Evolutionary conservation across 331 rosid genomes (phyloP).

Genomic region (Acacia pycnantha): DNA sequence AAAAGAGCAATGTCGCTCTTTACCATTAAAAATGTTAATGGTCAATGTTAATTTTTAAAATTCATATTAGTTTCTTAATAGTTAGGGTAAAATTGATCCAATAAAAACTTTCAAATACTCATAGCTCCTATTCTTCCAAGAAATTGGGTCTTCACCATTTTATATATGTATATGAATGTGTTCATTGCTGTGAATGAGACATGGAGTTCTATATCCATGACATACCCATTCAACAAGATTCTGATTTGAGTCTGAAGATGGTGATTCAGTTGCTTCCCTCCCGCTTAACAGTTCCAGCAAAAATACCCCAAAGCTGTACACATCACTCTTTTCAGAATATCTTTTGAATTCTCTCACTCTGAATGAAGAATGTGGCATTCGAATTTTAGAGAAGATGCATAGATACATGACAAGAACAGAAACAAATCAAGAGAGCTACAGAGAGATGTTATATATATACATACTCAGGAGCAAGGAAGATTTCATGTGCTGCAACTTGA

Average conservation of each 20-base stretch:
- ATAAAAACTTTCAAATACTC: too few relatives aligned
- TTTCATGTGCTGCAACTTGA: slow-evolving; percentile 66
- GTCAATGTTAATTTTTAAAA: too few relatives aligned
- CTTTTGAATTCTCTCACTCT: slow-evolving; percentile 85
- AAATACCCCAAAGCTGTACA: slow-evolving; percentile 84
- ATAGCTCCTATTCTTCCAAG: too few relatives aligned
- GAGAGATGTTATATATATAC: background rate
- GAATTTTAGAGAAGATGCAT: slow-evolving; percentile 4
- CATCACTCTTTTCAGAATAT: slow-evolving; percentile 90
- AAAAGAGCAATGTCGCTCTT: too few relatives aligned
- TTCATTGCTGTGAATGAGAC: background rate
- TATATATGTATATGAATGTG: background rate
- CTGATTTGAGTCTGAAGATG: slow-evolving; percentile 43
- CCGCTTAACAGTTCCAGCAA: slow-evolving; percentile 83
- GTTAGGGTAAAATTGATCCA: too few relatives aligned
- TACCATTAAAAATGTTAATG: too few relatives aligned
- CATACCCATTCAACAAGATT: slow-evolving; percentile 84
- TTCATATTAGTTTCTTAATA: too few relatives aligned
- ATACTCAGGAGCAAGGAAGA: slow-evolving; percentile 90
- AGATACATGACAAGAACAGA: slow-evolving; percentile 12
- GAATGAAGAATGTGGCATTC: slow-evolving; percentile 32
- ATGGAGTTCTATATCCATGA: background rate
- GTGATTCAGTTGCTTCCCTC: slow-evolving; percentile 57
- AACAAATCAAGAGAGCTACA: background rate
- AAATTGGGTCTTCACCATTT: too few relatives aligned